Evolutionary conservation across 2,329 filamentous ascomycete species (phyloP), one percentile per base, ranked within the genome.

Genomic region (Cryphonectria radicalis): DNA sequence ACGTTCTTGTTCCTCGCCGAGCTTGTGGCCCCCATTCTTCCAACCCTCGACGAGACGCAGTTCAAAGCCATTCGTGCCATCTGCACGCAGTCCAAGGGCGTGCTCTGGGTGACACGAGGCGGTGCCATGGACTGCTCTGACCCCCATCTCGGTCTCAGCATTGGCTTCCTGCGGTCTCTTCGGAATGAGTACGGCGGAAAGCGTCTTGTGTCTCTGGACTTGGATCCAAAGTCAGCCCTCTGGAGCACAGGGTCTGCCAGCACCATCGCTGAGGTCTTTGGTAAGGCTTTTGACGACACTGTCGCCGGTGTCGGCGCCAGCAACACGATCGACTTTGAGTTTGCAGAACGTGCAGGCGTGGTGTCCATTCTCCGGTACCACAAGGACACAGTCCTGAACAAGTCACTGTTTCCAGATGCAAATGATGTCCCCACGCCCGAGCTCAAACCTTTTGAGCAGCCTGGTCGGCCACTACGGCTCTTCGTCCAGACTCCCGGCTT

Each of bases 141-240:
- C 3, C 68, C 73, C 69, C 43, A 76, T 43, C 63, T 73, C 72
- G 37, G 74, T 71, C 42, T 77, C 43, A 35, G 71, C 72, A 37
- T 74, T 0, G 78, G 78, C n/a, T 67, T 79, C 11, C 70, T 76
- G 28, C 75, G 78, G 8, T 74, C 74, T 17, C 70, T 76, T 25
- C 75, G 77, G 13, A 77, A 74, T 8, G 77, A 79, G 66, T 68
- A 75, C 73, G n/a, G 62, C 2, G 73, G 75, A 46, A 50, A 74
- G 68, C 57, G 71, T 35, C 70, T 75, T 74, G n/a, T 76, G 50
- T 75, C 77, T 0, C 70, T 79, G 13, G 78, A 79, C 53, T 70
- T 79, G n/a, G 77, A 78, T 60, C 75, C 76, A 14, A 59, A 19
- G 28, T 32, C 55, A 4, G 55, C 55, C 14, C 25, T 59, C 25